Base-by-base conservation (phyloP, 2,329 filamentous ascomycete species). In the Zasmidium citrigriseum region DNA sequence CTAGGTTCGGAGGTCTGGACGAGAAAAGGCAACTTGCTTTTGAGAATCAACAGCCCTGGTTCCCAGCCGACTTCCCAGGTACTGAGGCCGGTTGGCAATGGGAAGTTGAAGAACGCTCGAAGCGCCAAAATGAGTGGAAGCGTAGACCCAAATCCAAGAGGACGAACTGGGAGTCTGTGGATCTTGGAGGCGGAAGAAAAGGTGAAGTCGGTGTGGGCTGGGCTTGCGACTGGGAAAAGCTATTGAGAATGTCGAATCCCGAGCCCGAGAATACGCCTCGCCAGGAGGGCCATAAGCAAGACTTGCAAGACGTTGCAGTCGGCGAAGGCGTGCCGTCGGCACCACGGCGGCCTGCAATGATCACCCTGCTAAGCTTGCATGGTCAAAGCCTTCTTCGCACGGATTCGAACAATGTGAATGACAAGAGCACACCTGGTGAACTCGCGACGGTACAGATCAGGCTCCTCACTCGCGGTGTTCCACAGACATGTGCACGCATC, bases 171-270 rank as follows among this genome's bases (percentile, higher is more conserved):
- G 82, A 86, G 18, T 86, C 84, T 4, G 77, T 98, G 11, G 83
- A 91, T 65, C 77, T 97, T 10, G 90, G 91, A 0, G 82, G 83
- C 41, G 87, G 84, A 1, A 84, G 85, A 53, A 93, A 86, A 68
- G 93, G 93, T 1, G 95, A 98, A 72, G 70, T 96, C 27, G 95
- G 95, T 1, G 77, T 84, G 53, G 92, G 92, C 0, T 91, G 90
- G 82, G 85, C 86, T 10, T 96, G 90, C 74, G 91, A 96, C 69
- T 96, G 91, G 83, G 88, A 91, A 68, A 77, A 78, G 29, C 73
- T 96, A n/a, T 79, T 91, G 54, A 45, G 58, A 7, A 59, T 65
- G 7, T 46, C 57, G 41, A 16, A 29, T 7, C 23, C 52, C 18
- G 41, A 25, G 14, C 4, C 34, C 34, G 14, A 9, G 34, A 41